Evolutionary conservation across 139 green algal genomes (phyloP).

Genomic region (Tetradesmus lagerheimii): DNA sequence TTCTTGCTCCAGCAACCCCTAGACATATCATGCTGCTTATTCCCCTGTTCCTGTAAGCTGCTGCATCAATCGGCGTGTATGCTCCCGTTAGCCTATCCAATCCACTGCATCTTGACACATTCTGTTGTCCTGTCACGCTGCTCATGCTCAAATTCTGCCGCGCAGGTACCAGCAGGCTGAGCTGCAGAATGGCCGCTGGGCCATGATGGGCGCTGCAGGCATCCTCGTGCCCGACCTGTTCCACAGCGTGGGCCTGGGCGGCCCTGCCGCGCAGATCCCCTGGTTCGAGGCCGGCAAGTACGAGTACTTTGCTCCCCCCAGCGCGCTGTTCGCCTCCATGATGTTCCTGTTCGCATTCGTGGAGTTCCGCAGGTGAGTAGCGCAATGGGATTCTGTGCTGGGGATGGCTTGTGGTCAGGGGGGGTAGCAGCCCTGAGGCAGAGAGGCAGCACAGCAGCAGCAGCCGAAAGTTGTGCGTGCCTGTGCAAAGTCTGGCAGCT

Average conservation of each 20-base stretch:
- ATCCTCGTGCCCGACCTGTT: constrained; percentile 72
- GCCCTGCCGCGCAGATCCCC: constrained; percentile 53
- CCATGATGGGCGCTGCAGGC: constrained; percentile 79
- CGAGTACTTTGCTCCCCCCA: constrained; percentile 65
- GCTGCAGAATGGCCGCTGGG: constrained; percentile 68
- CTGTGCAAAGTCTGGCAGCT: no score
- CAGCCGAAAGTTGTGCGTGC: no score
- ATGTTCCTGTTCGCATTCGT: constrained; percentile 83
- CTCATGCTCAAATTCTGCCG: neutral
- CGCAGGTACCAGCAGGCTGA: constrained; percentile 70
- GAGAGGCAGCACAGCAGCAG: no score
- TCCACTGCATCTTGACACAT: neutral
- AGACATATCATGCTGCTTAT: neutral
- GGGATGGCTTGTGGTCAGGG: neutral
- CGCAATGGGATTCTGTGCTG: no score
- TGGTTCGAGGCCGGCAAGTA: constrained; percentile 69
- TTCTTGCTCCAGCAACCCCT: neutral
- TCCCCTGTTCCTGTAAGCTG: no score
- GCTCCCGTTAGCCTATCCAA: no score
- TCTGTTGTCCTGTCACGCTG: neutral
- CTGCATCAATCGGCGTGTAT: no score
- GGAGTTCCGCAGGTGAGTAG: constrained; percentile 62
- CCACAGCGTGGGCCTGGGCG: constrained; percentile 40
- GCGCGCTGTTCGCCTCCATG: constrained; percentile 75
- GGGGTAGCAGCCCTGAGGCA: neutral